Base-by-base conservation (phyloP, 345 rosid genomes). In the Populus deltoides region DNA sequence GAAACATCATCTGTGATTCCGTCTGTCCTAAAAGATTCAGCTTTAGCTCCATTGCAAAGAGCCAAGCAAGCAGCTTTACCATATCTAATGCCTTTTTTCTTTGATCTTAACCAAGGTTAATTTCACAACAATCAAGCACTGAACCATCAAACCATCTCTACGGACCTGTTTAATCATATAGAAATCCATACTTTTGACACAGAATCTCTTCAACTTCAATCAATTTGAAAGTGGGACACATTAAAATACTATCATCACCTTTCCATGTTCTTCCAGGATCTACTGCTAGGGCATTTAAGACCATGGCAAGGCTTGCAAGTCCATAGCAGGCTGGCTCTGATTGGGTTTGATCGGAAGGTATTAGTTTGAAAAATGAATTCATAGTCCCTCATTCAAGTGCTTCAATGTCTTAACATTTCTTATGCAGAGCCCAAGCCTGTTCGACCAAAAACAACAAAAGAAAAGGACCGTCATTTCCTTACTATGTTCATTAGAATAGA, bases 301-400 rank as follows among this genome's bases (percentile, higher is more conserved):
- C 88, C 59, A 82, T 77, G 22, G 87, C 51, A 4, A 88, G 83
- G 57, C 80, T 80, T 41, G 86, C 88, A 17, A 86, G 83, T 15
- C 88, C 90, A 18, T 87, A 88, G 71, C 71, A 84, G 8, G 86
- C 87, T 51, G 88, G 88, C 77, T 88, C 87, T 25, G 86, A 83
- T 36, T 88, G 90, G 24, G 89, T 88, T 66, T 88, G 88, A 75
- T 74, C 81, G 75, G 79, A 84, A 1, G 86, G 84, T 47, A 83
- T 83, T 57, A 87, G 41, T 27, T 82, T 82, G 62, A 78, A 86
- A 67, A 84, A 82, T 0, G 86, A 83, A 72, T 78, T 83, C 85
- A 80, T 68, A 7, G 85, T 86, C 31, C 88, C 90, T 45, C 59
- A 78, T 1, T 71, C 70, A 27, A 88, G 72, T 36, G 85, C 87